Evolutionary conservation across 371 early-diverging fungal species (phyloP).

Genomic region (Lichtheimia ramosa): DNA sequence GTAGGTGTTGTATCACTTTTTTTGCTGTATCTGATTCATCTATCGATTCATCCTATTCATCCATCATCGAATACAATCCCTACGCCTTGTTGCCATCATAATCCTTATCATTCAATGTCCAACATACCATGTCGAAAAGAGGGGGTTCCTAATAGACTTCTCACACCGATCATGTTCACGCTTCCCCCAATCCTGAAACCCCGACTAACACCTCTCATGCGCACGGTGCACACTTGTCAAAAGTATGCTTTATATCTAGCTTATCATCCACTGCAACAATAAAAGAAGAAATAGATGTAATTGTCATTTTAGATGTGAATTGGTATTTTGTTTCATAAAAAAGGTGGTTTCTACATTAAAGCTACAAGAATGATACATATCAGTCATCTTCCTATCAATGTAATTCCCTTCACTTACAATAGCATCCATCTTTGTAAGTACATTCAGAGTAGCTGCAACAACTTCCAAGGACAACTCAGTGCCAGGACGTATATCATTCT

Average conservation of each 20-base stretch:
- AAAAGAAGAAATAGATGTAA: too few species aligned
- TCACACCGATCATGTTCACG: too few species aligned
- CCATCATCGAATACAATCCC: not conserved
- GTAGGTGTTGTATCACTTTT: not conserved
- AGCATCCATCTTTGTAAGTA: constrained; percentile 88
- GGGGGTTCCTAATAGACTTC: not conserved
- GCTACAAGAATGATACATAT: too few species aligned
- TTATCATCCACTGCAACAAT: too few species aligned
- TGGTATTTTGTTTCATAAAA: too few species aligned
- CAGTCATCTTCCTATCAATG: too few species aligned
- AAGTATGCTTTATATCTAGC: too few species aligned
- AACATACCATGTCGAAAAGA: constrained; percentile 1
- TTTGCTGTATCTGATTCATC: not conserved
- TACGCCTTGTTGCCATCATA: not conserved
- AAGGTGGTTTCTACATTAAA: too few species aligned
- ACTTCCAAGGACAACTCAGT: constrained; percentile 68
- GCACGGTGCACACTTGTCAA: too few species aligned
- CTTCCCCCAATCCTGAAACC: too few species aligned
- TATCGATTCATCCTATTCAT: constrained; percentile 1
- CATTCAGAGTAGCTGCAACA: constrained; percentile 75
- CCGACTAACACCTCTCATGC: too few species aligned
- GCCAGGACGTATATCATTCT: constrained; percentile 53
- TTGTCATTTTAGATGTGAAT: too few species aligned
- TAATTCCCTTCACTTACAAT: constrained; percentile 54
- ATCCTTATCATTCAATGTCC: not conserved